Evolutionary conservation across 2,329 filamentous ascomycete species (phyloP), one percentile per base, ranked within the genome.

Genomic region (Penicillium sp.): DNA sequence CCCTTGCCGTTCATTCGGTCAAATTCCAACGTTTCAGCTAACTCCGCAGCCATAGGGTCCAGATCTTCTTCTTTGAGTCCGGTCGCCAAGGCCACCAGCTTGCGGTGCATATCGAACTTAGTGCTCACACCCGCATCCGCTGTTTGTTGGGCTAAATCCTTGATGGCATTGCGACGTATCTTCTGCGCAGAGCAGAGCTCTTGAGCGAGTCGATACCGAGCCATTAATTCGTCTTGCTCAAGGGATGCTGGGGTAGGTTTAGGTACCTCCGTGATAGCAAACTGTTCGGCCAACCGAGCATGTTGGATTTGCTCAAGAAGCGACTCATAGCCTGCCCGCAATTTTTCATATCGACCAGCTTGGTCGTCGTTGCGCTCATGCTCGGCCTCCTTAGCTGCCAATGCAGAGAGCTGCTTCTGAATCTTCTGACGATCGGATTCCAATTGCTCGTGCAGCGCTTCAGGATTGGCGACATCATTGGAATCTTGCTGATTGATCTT

Each of bases 401-500:
- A 61, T 2, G 66, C 61, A n/a, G 69, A 69, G 12, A 69, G 66
- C 51, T 80, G 75, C 53, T 74, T 72, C 40, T 75, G 74, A 21
- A 80, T 75, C 53, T 75, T 74, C 61, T 74, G 72, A 19, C 78
- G 73, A 65, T 81, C 78, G 10, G 70, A 64, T 62, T 81, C 77
- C 17, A 80, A 62, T 54, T 77, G 75, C 47, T 75, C 72, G 41
- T 73, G 73, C 10, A 79, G 63, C 3, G 73, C 69, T 50, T 77
- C 71, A 1, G 77, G 75, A 55, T 79, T 78, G 10, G 71, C 68
- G n/a, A 76, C 69, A 48, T 77, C 74, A 48, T 74, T 75, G 8
- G 73, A 70, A 43, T 72, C 72, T 54, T 81, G 80, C 17, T 91
- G 80, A 55, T 88, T 84, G 17, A 85, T 81, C 50, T 84, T 84